Conservation (phyloP, 306 rosid species). For the Neltuma alba region DNA sequence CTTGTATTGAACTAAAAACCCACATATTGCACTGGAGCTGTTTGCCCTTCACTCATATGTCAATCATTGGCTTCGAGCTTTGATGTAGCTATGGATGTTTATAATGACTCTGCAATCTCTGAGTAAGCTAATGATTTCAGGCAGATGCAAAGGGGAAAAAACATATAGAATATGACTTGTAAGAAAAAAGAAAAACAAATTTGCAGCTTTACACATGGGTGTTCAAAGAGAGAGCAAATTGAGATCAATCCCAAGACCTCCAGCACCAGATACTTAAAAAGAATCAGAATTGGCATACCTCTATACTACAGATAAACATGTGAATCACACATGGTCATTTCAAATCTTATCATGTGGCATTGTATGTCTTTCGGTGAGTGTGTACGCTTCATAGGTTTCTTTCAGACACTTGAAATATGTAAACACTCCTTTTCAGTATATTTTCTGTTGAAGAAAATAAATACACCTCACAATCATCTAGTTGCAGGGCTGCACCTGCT, state of each 20-base stretch:
- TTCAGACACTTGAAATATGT: too few species aligned
- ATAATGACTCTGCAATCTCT: not conserved
- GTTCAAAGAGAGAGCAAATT: not conserved
- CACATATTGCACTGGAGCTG: not conserved
- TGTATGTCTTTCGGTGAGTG: not conserved
- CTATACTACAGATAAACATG: too few species aligned
- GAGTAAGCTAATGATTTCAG: not conserved
- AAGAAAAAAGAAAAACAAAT: not conserved
- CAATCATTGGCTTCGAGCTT: not conserved
- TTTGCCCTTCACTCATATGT: not conserved
- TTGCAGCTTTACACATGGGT: not conserved
- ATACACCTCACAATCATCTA: not conserved
- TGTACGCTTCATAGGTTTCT: not conserved
- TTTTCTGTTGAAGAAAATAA: not conserved
- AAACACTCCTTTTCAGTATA: too few species aligned
- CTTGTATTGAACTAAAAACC: not conserved
- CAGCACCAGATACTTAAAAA: not conserved
- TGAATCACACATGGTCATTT: not conserved
- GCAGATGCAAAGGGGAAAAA: conserved; percentile 1
- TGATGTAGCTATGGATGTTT: not conserved
- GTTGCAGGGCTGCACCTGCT: not conserved
- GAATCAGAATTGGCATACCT: not conserved
- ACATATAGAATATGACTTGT: not conserved
- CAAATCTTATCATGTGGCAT: not conserved
- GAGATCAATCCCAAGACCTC: conserved; percentile 6